Conservation (phyloP, 106 monocot species). For the Apostasia shenzhenica region DNA sequence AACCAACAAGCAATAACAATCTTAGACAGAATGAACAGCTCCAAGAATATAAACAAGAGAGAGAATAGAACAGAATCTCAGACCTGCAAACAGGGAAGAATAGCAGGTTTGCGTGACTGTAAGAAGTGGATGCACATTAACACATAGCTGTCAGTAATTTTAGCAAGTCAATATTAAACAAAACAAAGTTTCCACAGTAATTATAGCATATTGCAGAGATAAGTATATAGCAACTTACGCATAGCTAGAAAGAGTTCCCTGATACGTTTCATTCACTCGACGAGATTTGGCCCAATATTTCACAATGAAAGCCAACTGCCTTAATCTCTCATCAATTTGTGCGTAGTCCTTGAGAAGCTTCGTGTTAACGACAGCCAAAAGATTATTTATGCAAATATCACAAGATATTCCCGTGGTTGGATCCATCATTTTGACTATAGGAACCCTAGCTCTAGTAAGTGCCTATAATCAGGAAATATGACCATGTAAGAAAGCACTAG, state of each 20-base stretch:
- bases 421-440: slow-evolving; percentile 98
- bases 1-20: not conserved
- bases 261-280: slow-evolving; percentile 92
- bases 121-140: slow-evolving; percentile 99
- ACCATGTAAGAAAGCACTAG: not conserved
- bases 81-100: slow-evolving; percentile 99
- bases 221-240: slow-evolving; percentile 52
- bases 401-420: slow-evolving; percentile 85
- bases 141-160: slow-evolving; percentile 62
- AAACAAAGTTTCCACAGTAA: not conserved
- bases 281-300: slow-evolving; percentile 98
- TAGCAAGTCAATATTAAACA: slow-evolving; percentile 6
- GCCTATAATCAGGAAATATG: slow-evolving; percentile 37
- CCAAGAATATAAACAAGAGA: not conserved
- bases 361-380: slow-evolving; percentile 94
- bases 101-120: slow-evolving; percentile 68
- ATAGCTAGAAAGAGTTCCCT: slow-evolving; percentile 97
- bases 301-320: slow-evolving; percentile 86
- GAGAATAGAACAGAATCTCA: not conserved
- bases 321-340: slow-evolving; percentile 76
- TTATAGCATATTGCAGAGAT: not conserved
- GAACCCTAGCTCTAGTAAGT: slow-evolving; percentile 91
- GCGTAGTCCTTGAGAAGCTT: slow-evolving; percentile 92
- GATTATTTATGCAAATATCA: slow-evolving; percentile 98
- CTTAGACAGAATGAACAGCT: not conserved